phyloP scores from a whole-genome alignment of 805 yeast genomes.

The Yarrowia keelungensis region DNA sequence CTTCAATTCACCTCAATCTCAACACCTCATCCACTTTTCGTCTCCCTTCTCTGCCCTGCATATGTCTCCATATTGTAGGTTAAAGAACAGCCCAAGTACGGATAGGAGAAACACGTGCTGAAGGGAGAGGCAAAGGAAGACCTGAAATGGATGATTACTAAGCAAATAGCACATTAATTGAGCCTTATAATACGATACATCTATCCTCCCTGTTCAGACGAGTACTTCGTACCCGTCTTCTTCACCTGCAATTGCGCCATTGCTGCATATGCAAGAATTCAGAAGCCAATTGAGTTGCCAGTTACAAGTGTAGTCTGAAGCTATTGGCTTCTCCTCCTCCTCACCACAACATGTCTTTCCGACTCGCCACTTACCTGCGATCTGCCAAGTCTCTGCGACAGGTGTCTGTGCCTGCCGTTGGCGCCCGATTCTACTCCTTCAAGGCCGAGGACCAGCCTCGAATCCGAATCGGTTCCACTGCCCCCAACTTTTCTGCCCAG shows the following conservation, averaged over 20 bases:
- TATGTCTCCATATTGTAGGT: slow-evolving; percentile 19
- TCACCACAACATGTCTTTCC: slow-evolving; percentile 11
- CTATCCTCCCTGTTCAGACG: neutral
- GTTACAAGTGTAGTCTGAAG: no score
- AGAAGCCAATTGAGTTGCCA: slow-evolving; percentile 9
- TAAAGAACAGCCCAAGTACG: neutral
- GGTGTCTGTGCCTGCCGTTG: neutral
- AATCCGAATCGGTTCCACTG: slow-evolving; percentile 79
- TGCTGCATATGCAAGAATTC: slow-evolving; percentile 9
- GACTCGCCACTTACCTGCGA: slow-evolving; percentile 31
- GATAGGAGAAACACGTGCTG: neutral
- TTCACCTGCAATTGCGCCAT: slow-evolving; percentile 29
- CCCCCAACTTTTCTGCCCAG: slow-evolving; percentile 86
- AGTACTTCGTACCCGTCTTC: no score
- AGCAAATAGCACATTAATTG: no score
- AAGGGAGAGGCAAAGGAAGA: no score
- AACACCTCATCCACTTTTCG: neutral
- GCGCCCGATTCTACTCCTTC: slow-evolving; percentile 41
- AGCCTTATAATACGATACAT: no score
- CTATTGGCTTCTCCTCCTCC: neutral
- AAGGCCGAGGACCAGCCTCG: slow-evolving; percentile 50
- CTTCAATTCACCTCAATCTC: no score
- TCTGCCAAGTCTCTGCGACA: slow-evolving; percentile 33
- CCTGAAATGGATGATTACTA: no score
- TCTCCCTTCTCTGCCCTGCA: slow-evolving; percentile 1